A percentile compares a stretch with the other conserved stretches of the same genome.
These are phyloP conservation scores for Colletotrichum sp. DNA, from an alignment of 2,329 filamentous ascomycete species.

Conservation along the genomic window DNA sequence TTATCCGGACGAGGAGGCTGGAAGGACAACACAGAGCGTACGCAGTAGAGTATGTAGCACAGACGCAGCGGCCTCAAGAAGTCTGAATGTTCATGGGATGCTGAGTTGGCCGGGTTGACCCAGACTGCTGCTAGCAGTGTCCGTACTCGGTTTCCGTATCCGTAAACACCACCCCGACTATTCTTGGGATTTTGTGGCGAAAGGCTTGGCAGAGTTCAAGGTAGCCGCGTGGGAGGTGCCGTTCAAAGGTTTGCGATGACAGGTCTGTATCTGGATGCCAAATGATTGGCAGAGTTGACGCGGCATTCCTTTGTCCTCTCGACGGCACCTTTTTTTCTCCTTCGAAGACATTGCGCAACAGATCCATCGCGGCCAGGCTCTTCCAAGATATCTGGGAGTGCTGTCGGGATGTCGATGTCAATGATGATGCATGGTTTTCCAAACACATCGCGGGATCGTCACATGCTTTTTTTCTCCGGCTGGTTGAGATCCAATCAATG, in stretches of 20 bases:
- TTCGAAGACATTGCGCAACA: background rate
- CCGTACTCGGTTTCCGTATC: background rate
- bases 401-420: background rate
- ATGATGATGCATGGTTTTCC: conserved; percentile 11
- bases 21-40: background rate
- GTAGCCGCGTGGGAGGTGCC: background rate
- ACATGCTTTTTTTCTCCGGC: conserved; percentile 10
- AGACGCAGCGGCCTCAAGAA: background rate
- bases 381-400: background rate
- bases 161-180: background rate
- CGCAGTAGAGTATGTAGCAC: background rate
- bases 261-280: background rate
- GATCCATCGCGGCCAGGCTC: background rate
- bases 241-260: background rate
- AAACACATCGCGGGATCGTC: conserved; percentile 3
- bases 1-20: background rate
- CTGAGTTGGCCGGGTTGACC: background rate
- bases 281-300: background rate
- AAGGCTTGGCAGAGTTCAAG: background rate
- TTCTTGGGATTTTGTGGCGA: background rate
- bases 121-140: background rate
- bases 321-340: background rate
- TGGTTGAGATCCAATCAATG: background rate
- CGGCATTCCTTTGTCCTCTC: background rate
- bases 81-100: background rate